A percentile compares a stretch with the other conserved stretches of the same genome.
These are phyloP conservation scores for Daldinia sp. DNA, from an alignment of 2,329 filamentous ascomycete species.

Conservation along the genomic window DNA sequence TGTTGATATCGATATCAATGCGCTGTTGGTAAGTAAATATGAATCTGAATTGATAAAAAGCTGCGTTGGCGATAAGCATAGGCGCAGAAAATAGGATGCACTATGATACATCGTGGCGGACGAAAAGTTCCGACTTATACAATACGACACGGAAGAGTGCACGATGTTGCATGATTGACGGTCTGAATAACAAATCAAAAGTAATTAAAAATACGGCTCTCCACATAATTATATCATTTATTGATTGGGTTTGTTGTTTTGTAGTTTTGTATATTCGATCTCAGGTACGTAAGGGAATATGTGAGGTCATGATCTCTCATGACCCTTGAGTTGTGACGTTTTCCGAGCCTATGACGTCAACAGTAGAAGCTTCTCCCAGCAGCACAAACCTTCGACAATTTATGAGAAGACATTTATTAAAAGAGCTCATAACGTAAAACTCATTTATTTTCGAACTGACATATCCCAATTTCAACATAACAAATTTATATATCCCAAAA, in stretches of 20 bases:
- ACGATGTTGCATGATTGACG: not conserved
- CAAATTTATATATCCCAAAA: not conserved
- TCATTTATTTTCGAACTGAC: not conserved
- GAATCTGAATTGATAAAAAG: not conserved
- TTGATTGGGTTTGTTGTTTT: conserved; percentile 3
- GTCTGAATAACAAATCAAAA: not conserved
- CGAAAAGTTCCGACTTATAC: conserved; percentile 15
- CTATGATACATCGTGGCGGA: conserved; percentile 4
- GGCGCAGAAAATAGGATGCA: not conserved
- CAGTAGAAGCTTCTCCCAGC: conserved; percentile 6
- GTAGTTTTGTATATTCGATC: conserved; percentile 1
- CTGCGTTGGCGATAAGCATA: not conserved
- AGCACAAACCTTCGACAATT: conserved; percentile 2
- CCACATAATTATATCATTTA: conserved; percentile 27
- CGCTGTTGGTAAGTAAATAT: not conserved
- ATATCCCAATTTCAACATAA: not conserved
- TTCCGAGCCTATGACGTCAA: conserved; percentile 39
- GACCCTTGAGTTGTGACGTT: conserved; percentile 28
- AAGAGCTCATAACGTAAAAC: not conserved
- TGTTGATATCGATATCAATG: conserved; percentile 34
- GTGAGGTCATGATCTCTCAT: conserved; percentile 42
- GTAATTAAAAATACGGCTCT: not conserved
- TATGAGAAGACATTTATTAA: conserved; percentile 5
- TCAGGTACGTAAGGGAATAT: not conserved
- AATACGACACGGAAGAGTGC: not conserved